phyloP scores from a whole-genome alignment of 2,329 filamentous ascomycete genomes.

The Colletotrichum limetticola region DNA sequence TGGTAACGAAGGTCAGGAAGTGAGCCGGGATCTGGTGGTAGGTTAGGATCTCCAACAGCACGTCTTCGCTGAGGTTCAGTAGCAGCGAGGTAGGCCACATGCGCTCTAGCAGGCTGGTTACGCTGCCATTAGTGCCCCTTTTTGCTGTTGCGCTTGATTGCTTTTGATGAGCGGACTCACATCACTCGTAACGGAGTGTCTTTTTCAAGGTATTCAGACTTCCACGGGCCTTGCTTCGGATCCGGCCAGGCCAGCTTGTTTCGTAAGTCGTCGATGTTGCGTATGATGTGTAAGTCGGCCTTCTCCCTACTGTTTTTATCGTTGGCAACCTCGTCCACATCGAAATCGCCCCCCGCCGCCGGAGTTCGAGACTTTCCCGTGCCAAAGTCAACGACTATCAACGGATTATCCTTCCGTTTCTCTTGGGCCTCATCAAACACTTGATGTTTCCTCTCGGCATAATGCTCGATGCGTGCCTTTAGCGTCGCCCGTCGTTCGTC shows the following conservation, averaged over 20 bases:
- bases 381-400: constrained; percentile 20
- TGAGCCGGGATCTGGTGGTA: constrained; percentile 20
- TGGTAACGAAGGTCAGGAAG: constrained; percentile 10
- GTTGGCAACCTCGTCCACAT: not conserved
- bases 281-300: constrained; percentile 1
- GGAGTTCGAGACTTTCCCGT: not conserved
- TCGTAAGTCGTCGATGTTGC: constrained; percentile 1
- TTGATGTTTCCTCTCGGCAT: constrained; percentile 2
- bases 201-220: not conserved
- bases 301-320: not conserved
- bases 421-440: not conserved
- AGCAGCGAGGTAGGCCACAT: constrained; percentile 12
- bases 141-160: not conserved
- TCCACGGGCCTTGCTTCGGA: not conserved
- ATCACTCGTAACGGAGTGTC: constrained; percentile 20
- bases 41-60: constrained; percentile 14
- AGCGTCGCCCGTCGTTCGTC: not conserved
- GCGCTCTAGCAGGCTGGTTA: constrained; percentile 12
- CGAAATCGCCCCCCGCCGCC: not conserved
- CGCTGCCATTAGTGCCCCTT: not conserved
- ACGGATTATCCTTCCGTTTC: not conserved
- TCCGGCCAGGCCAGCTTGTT: constrained; percentile 11
- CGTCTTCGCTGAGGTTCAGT: constrained; percentile 19
- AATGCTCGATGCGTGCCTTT: not conserved
- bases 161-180: not conserved